A percentile compares a stretch with the other conserved stretches of the same genome.
phyloP scores from a whole-genome alignment of 257 asterid genomes.

The Solanum dulcamara region DNA sequence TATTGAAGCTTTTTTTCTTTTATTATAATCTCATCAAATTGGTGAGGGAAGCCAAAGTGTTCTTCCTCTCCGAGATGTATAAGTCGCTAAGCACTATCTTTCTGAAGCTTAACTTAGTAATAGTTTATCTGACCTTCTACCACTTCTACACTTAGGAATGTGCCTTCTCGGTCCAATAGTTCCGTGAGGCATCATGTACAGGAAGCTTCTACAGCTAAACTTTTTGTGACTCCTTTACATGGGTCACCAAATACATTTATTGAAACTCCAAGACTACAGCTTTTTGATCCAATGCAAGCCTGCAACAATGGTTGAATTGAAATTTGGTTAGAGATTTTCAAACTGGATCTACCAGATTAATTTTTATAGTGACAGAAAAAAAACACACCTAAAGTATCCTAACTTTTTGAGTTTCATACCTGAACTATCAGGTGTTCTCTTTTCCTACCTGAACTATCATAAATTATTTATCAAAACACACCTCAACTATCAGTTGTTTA shows the following conservation, averaged over 20 bases:
- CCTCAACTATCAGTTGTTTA: not conserved
- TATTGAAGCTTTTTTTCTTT: not conserved
- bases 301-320: slow-evolving; percentile 5
- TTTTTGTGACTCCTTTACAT: slow-evolving; percentile 44
- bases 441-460: not conserved
- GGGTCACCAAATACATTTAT: slow-evolving; percentile 59
- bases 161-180: not conserved
- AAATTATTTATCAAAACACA: not conserved
- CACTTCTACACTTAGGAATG: not conserved
- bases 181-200: slow-evolving; percentile 32
- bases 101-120: not conserved
- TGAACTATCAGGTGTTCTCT: not conserved
- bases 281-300: slow-evolving; percentile 72
- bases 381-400: not conserved
- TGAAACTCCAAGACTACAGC: slow-evolving; percentile 66
- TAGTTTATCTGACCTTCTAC: not conserved
- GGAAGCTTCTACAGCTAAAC: slow-evolving; percentile 81
- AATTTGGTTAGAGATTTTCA: not conserved
- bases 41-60: not conserved
- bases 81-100: not conserved
- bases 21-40: not conserved
- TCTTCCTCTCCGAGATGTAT: not conserved
- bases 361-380: not conserved
- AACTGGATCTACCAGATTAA: not conserved
- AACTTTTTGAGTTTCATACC: not conserved